Evolutionary conservation across 2,329 filamentous ascomycete species (phyloP), one percentile per base, ranked within the genome.

Genomic region (Chrysoporthe deuterocubensis): DNA sequence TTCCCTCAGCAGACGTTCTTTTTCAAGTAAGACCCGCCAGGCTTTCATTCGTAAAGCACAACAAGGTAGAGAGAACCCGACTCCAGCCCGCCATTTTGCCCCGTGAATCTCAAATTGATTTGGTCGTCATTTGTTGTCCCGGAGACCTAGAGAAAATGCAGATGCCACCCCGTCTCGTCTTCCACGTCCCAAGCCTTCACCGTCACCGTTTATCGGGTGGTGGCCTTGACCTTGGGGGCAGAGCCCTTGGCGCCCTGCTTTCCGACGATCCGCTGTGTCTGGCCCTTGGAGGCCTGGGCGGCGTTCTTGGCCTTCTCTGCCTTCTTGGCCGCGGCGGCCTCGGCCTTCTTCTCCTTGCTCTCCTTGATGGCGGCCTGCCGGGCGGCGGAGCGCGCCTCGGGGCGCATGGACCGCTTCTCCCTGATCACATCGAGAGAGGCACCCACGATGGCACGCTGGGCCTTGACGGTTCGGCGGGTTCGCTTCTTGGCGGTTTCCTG

Each of bases 401-500:
- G 96, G 83, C 96, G 93, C 89, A 93, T 90, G 78, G 89, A 84
- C 80, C 96, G 94, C 87, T 93, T 93, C 91, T 99, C 96, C 91
- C 97, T 98, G 90, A 99, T 98, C 81, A 98, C 94, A 82, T 99
- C 96, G 84, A 99, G 94, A 73, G 96, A 97, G 76, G 96, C 96
- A 89, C 96, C 96, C 77, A 99, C 96, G 84, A 99, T 97, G 81
- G 92, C 95, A 88, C 96, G 94, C 90, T 99, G 96, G 83, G 92
- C 84, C 92, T 99, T 99, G 86, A 99, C 93, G 80, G 93, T 93
- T 81, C 94, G 93, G 88, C 96, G 96, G 76, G 94, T 94, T 81
- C 96, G 94, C 92, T 98, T 98, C 92, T 99, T 99, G 88, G 95
- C 94, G 81, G 97, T 92, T 90, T 99, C 96, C 96, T 99, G 83